Evolutionary conservation across 805 yeast genomes (phyloP), one percentile per base, ranked within the genome.

Genomic region (Yarrowia porcina): DNA sequence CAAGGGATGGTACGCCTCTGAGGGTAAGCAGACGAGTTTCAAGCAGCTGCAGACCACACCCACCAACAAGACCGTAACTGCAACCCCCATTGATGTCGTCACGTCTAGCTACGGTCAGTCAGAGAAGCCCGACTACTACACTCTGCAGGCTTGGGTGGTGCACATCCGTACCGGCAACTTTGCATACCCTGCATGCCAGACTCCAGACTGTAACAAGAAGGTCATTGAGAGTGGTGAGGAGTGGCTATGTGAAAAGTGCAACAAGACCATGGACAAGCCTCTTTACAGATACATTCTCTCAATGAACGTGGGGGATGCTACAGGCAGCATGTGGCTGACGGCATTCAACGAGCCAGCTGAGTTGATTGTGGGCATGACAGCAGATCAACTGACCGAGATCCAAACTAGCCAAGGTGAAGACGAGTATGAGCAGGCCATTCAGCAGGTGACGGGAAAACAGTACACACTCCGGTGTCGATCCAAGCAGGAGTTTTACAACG

Each of bases 231-330:
- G 82, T 63, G 79, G 83, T 32, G 87, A 83, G 70, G 90, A 88
- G 13, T 92, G 96, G 96, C 84, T 96, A 74, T 94, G 99, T 79
- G 98, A 92, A 73, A 88, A 87, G 73, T 92, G 98, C 80, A 87
- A 89, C 69, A 78, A 82, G 63, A 82, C 82, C 66, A 86, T 83
- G 71, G 79, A 81, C 2, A 80, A 79, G 50, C 97, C 98, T 18
- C 77, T 80, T 54, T 86, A 89, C 77, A 83, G 98, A 73, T 94
- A 89, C 69, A 85, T 91, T 61, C 74, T 93, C 68, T 86, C 87
- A n/a, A 73, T 85, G 49, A 83, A 90, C 3, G 82, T 91, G n/a
- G 80, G 85, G 70, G 99, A 94, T 74, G 79, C 80, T 67, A 82
- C 96, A 4, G 96, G 92, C 20, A 91, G 88, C 73, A 72, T 91